Conservation (phyloP, 768 basidiomycete genomes). For the Gautieria morchelliformis region DNA sequence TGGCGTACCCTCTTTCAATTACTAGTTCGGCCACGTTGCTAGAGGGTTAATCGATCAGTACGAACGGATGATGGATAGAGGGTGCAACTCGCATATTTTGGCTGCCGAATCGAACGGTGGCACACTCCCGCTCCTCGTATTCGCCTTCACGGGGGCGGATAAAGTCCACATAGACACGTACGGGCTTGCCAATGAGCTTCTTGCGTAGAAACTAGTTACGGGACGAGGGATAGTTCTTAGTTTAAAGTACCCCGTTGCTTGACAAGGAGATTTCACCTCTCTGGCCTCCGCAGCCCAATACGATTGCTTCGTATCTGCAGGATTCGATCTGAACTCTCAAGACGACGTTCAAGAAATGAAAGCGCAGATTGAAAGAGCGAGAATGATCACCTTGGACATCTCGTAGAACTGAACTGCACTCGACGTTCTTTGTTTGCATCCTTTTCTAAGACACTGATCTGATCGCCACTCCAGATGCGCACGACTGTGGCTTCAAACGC, state of each 20-base stretch:
- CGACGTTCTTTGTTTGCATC: constrained; percentile 68
- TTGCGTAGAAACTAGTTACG: constrained; percentile 62
- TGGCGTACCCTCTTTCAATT: constrained; percentile 87
- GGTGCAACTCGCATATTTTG: constrained; percentile 56
- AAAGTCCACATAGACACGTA: constrained; percentile 81
- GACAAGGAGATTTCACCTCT: constrained; percentile 32
- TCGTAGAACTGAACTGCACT: constrained; percentile 80
- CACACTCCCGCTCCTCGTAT: constrained; percentile 88
- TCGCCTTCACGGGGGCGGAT: constrained; percentile 87
- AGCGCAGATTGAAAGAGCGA: constrained; percentile 2
- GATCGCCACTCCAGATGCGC: constrained; percentile 89
- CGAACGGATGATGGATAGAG: constrained; percentile 1
- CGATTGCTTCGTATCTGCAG: constrained; percentile 78
- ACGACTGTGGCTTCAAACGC: constrained; percentile 75
- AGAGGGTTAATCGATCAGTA: background rate
- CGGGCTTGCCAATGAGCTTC: constrained; percentile 82
- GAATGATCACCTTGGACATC: constrained; percentile 62
- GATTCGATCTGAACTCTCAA: constrained; percentile 30
- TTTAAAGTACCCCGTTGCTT: constrained; percentile 6
- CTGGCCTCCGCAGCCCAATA: constrained; percentile 87
- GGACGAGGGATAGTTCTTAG: background rate
- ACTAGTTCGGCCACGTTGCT: constrained; percentile 91
- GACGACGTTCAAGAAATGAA: constrained; percentile 3
- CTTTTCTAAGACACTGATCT: constrained; percentile 71
- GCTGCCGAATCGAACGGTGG: constrained; percentile 76